These are phyloP conservation scores for Pythium oligandrum DNA, from an alignment of 352 stramenopile species.

Conservation along the genomic window DNA sequence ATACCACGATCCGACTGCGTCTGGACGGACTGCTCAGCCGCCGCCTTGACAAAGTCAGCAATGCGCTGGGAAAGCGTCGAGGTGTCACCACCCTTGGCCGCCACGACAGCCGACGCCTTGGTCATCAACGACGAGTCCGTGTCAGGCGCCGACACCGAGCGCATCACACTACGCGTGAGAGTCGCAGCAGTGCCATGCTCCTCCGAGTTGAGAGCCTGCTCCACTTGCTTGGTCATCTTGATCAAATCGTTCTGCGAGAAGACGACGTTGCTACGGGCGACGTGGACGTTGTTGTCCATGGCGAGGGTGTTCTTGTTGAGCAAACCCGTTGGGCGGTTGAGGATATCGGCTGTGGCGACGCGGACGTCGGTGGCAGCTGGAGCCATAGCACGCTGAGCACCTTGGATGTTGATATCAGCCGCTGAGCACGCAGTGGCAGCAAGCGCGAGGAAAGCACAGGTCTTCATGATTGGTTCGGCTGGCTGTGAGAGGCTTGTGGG, in stretches of 20 bases:
- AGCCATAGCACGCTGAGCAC: too few species aligned
- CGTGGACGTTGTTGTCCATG: conserved; percentile 33
- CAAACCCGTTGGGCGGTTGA: conserved; percentile 24
- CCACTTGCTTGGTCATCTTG: conserved; percentile 17
- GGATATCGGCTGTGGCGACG: too few species aligned
- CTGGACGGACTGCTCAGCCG: conserved; percentile 11
- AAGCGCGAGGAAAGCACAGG: too few species aligned
- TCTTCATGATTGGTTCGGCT: too few species aligned
- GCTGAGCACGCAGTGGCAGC: too few species aligned
- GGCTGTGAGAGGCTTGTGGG: too few species aligned
- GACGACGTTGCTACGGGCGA: conserved; percentile 27
- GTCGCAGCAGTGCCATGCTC: conserved; percentile 7
- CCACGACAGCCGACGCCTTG: conserved; percentile 28
- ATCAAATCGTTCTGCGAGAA: conserved; percentile 31
- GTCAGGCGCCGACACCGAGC: conserved; percentile 15
- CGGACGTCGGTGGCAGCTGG: too few species aligned
- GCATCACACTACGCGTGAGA: conserved; percentile 15
- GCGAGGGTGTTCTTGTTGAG: conserved; percentile 39
- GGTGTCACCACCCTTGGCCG: conserved; percentile 19
- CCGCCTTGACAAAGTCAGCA: conserved; percentile 19
- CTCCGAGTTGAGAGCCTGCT: conserved; percentile 1
- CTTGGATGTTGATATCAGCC: too few species aligned
- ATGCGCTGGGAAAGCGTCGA: too few species aligned
- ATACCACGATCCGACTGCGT: conserved; percentile 9
- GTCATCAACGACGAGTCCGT: conserved; percentile 25